Conservation (phyloP, 176 grass and related monocot genomes). For the Avena atlantica region DNA sequence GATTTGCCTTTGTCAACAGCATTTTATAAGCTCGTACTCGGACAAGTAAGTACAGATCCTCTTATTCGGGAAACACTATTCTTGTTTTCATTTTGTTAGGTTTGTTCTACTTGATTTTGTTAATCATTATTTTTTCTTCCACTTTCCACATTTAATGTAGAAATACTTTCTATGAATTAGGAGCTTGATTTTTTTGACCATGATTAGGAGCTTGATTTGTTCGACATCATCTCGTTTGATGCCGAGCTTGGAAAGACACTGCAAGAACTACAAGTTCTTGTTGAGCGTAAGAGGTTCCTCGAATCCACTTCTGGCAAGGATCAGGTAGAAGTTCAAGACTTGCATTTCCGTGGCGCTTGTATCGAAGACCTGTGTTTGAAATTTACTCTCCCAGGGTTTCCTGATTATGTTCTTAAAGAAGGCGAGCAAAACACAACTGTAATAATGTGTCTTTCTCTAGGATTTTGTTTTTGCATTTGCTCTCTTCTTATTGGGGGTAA, state of each 20-base stretch:
- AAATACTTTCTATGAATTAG: slow-evolving; percentile 47
- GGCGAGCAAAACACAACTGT: slow-evolving; percentile 65
- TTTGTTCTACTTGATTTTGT: slow-evolving; percentile 37
- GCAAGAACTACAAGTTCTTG: slow-evolving; percentile 73
- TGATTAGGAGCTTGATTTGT: slow-evolving; percentile 60
- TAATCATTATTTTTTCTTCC: not conserved
- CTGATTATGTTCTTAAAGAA: slow-evolving; percentile 82
- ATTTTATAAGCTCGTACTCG: slow-evolving; percentile 87
- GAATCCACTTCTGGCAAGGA: slow-evolving; percentile 50
- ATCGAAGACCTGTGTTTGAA: slow-evolving; percentile 81
- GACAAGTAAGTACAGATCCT: slow-evolving; percentile 60
- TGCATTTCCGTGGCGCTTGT: slow-evolving; percentile 58
- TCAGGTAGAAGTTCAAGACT: slow-evolving; percentile 52
- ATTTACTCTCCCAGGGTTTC: slow-evolving; percentile 95
- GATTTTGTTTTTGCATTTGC: slow-evolving; percentile 22
- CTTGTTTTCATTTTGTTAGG: slow-evolving; percentile 16
- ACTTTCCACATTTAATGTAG: not conserved
- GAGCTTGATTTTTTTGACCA: slow-evolving; percentile 26
- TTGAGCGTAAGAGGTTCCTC: slow-evolving; percentile 64
- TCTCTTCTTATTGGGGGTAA: not conserved
- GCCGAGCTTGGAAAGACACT: slow-evolving; percentile 23
- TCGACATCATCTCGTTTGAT: slow-evolving; percentile 87
- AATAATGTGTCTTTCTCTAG: slow-evolving; percentile 31
- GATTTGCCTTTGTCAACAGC: slow-evolving; percentile 82
- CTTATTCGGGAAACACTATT: not conserved